Conservation (phyloP, 768 basidiomycete species). For the Panus rudis region DNA sequence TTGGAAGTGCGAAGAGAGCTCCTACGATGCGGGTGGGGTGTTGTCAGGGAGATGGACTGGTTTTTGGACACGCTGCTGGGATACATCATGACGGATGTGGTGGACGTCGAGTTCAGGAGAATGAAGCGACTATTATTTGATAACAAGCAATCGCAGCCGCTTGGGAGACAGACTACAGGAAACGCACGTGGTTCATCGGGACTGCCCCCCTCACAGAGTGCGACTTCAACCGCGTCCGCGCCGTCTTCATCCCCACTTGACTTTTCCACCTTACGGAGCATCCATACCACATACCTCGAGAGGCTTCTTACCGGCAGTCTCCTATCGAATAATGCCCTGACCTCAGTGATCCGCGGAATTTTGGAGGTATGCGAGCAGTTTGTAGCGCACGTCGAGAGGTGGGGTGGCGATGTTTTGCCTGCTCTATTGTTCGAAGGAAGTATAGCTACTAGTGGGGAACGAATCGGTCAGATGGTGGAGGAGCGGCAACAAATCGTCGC, state of each 20-base stretch:
- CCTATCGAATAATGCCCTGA: constrained; percentile 57
- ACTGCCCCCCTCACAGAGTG: constrained; percentile 21
- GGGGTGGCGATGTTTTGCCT: constrained; percentile 88
- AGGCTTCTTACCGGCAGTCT: constrained; percentile 75
- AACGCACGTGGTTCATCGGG: constrained; percentile 9
- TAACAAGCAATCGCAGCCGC: constrained; percentile 16
- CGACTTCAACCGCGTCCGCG: constrained; percentile 16
- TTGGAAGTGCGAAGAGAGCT: constrained; percentile 55
- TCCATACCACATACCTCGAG: constrained; percentile 78
- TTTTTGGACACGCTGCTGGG: constrained; percentile 78
- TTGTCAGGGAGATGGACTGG: constrained; percentile 86
- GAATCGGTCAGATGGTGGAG: constrained; percentile 65
- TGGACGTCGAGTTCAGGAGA: constrained; percentile 74
- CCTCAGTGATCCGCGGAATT: constrained; percentile 59
- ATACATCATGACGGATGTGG: constrained; percentile 87
- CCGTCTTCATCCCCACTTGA: constrained; percentile 47
- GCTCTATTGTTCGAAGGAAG: constrained; percentile 79
- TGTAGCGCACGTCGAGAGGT: constrained; percentile 82
- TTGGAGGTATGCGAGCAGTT: constrained; percentile 82
- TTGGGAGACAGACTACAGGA: constrained; percentile 15
- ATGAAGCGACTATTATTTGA: constrained; percentile 51
- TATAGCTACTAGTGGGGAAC: constrained; percentile 44
- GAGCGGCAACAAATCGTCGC: constrained; percentile 62
- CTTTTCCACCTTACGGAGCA: constrained; percentile 77
- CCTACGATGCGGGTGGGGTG: constrained; percentile 78